phyloP scores from a whole-genome alignment of 805 yeast genomes.

The Tetrapisispora iriomotensis region DNA sequence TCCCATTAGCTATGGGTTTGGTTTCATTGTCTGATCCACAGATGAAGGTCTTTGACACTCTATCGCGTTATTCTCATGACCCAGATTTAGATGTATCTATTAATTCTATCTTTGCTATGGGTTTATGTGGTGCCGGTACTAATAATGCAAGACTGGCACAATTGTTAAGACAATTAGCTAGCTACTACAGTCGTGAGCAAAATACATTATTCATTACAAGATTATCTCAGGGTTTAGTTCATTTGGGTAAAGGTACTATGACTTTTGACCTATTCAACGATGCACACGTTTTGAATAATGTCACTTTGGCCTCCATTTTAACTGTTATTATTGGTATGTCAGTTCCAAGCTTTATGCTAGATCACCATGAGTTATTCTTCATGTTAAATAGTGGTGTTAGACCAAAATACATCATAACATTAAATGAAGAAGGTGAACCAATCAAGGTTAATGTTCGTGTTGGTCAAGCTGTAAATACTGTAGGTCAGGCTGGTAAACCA shows the following conservation, averaged over 20 bases:
- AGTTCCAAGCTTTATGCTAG: constrained; percentile 78
- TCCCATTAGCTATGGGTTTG: constrained; percentile 96
- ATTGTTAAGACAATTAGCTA: constrained; percentile 85
- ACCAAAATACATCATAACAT: constrained; percentile 88
- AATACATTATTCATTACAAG: constrained; percentile 88
- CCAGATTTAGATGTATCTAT: constrained; percentile 88
- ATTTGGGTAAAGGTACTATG: constrained; percentile 92
- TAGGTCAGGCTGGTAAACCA: constrained; percentile 98
- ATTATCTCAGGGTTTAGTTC: constrained; percentile 89
- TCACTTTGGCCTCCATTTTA: constrained; percentile 78
- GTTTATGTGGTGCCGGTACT: constrained; percentile 96
- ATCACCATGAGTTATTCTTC: constrained; percentile 75
- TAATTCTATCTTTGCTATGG: constrained; percentile 94
- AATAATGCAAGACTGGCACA: constrained; percentile 97
- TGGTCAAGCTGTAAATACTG: constrained; percentile 97
- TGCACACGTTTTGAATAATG: constrained; percentile 77
- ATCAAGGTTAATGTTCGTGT: constrained; percentile 93
- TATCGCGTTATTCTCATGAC: constrained; percentile 94
- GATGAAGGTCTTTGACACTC: constrained; percentile 92
- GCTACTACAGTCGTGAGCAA: constrained; percentile 82
- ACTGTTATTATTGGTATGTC: constrained; percentile 76
- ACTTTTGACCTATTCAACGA: constrained; percentile 86
- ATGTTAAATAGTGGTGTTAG: constrained; percentile 80
- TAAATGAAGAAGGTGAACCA: constrained; percentile 84
- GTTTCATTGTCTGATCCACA: constrained; percentile 90